These are phyloP conservation scores for Haematococcus sp. DNA, from an alignment of 139 green algal species.

Conservation along the genomic window DNA sequence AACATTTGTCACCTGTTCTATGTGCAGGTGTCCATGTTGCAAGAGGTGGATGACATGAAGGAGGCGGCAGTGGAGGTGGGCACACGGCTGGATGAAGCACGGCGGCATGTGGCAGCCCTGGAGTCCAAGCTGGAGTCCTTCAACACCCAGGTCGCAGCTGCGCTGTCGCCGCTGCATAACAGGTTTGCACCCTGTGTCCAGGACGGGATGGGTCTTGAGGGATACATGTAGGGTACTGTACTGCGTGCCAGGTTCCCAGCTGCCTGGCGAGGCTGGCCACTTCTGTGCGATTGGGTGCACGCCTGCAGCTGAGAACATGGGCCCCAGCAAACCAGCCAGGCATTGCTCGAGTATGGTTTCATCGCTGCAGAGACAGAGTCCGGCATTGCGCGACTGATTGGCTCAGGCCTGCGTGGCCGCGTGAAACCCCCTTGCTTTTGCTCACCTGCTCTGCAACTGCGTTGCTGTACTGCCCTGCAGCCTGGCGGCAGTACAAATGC, in stretches of 20 bases:
- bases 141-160: slow-evolving; percentile 41
- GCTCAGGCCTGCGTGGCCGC: no score
- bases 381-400: no score
- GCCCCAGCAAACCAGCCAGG: no score
- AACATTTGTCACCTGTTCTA: no score
- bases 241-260: background rate
- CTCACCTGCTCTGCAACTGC: background rate
- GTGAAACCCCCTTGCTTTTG: background rate
- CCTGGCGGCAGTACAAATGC: slow-evolving; percentile 5
- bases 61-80: slow-evolving; percentile 37
- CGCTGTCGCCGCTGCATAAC: slow-evolving; percentile 41
- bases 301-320: no score
- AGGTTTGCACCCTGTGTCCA: slow-evolving; percentile 19
- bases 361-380: no score
- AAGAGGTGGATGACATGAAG: slow-evolving; percentile 47
- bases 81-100: slow-evolving; percentile 31
- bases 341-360: no score
- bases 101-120: slow-evolving; percentile 31
- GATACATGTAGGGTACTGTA: no score
- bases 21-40: slow-evolving; percentile 8
- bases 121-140: slow-evolving; percentile 45
- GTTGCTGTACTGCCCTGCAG: slow-evolving; percentile 2
- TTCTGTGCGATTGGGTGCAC: no score
- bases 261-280: background rate
- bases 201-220: no score